Base-by-base conservation (phyloP, 2,329 filamentous ascomycete species). In the Hypomyces perniciosus region DNA sequence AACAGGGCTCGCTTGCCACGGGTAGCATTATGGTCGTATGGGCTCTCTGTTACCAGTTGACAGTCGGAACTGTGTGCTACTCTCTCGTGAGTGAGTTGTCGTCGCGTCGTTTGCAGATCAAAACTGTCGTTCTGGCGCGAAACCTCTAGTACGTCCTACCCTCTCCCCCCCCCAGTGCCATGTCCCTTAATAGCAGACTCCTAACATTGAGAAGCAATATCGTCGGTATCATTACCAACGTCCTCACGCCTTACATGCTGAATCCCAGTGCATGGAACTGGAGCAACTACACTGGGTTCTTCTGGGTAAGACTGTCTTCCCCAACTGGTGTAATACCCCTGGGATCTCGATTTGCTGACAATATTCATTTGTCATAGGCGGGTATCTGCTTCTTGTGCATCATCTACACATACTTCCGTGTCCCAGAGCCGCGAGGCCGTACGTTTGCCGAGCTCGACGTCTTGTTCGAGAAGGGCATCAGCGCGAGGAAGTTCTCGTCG, bases 241-340 rank as follows among this genome's bases (percentile, higher is more conserved):
- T 95, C 4, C 69, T 96, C 38, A 95, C 89, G 0, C 90, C 90
- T 0, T 95, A 95, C 70, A 96, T 96, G 90, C 78, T 95, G 39
- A 96, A 96, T 70, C 89, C 90, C 0, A 78, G 75, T 1, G 86
- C 83, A 0, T 96, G 91, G 90, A 75, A 95, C 68, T 96, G 90
- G 90, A 77, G 81, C 54, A 93, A 93, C 70, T 93, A 80, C 61
- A 81, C 90, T 0, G 90, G 90, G 29, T 95, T 95, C 72, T 95
- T 95, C 74, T 90, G 90, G 87, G 69, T 78, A 65, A 45, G 40
- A 20, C 26, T 37, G 61, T 31, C 7, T 28, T 30, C 40, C n/a
- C 20, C 20, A 20, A 20, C 20, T 20, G 20, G 2, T 20, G 20
- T 20, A 20, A 20, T 20, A 20, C 20, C 20, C 20, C 20, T 20